Evolutionary conservation across 495 filamentous ascomycete genomes (phyloP), one percentile per base, ranked within the genome.

Genomic region (Cercophora sp.): DNA sequence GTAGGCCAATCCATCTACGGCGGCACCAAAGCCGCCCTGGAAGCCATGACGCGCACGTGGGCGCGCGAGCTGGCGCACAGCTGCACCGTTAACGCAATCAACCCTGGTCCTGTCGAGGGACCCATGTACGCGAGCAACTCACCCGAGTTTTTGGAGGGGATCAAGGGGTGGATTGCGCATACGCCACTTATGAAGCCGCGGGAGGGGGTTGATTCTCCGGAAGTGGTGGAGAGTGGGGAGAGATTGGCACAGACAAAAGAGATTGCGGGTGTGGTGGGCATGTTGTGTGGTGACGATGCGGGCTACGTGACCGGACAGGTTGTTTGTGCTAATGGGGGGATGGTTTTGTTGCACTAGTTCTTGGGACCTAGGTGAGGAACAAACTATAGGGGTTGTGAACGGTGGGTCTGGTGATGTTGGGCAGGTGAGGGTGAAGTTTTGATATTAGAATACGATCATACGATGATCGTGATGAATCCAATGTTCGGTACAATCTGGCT

Each of bases 41-140:
- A 96, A 56, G 80, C 86, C n/a, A 93, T 96, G 90, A 95, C 90
- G 9, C 77, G 91, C 8, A 90, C 87, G 1, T 96, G 91, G 91
- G 74, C 84, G 0, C 77, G 88, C 16, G 91, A 96, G 70, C 71
- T 96, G 29, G 74, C 82, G 2, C 85, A 93, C 64, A 72, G 82
- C 6, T 79, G 78, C 0, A 96, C 91, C 0, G 89, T 95, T 31
- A 96, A 96, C 63, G 82, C 85, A 0, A 75, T 96, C 31, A 96
- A 96, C 70, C 91, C 91, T 0, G 91, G 91, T 0, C 90, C 91
- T 0, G 89, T 93, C 0, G 79, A 83, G 42, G 90, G 88, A 5
- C 88, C 91, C 50, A 93, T 80, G 77, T 79, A 73, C 52, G 65
- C 56, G 45, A 43, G 59, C 13, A 78, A 71, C 41, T 61, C 65